A percentile compares a stretch with the other conserved stretches of the same genome.
Conservation (phyloP, 2,329 filamentous ascomycete species). For the Talaromyces sp. region DNA sequence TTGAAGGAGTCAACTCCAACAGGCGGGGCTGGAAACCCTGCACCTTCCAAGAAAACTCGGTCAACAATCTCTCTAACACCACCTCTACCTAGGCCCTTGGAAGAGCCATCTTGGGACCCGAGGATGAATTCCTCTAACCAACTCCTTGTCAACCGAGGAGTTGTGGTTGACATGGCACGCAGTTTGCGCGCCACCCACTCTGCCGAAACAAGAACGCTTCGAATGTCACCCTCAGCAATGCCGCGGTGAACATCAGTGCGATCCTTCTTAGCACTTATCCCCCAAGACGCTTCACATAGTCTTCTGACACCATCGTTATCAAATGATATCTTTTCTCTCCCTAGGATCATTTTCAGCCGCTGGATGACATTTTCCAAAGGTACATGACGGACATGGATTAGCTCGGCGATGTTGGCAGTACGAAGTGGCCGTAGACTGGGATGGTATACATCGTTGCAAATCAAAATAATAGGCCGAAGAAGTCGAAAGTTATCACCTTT, state of each 20-base stretch:
- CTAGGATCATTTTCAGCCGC: conserved; percentile 77
- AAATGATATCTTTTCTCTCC: conserved; percentile 80
- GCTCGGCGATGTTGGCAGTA: conserved; percentile 79
- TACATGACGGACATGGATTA: conserved; percentile 87
- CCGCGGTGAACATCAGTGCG: conserved; percentile 39
- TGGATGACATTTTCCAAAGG: conserved; percentile 78
- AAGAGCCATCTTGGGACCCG: conserved; percentile 48
- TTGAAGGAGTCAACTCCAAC: conserved; percentile 33
- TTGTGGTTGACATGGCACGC: conserved; percentile 36
- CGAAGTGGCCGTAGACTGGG: conserved; percentile 79
- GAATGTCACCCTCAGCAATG: conserved; percentile 53
- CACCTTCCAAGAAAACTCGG: conserved; percentile 61
- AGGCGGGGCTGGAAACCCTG: conserved; percentile 51
- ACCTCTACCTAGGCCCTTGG: conserved; percentile 58
- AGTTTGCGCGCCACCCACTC: conserved; percentile 63
- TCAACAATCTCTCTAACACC: conserved; percentile 62
- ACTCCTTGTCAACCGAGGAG: conserved; percentile 47
- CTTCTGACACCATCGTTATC: conserved; percentile 83
- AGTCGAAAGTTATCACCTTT: conserved; percentile 84
- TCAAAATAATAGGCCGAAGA: conserved; percentile 81
- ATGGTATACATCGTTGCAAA: conserved; percentile 97
- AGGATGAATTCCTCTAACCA: conserved; percentile 60
- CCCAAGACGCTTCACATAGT: conserved; percentile 63
- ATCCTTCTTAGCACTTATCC: conserved; percentile 57
- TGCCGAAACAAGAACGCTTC: conserved; percentile 60